Evolutionary conservation across 768 basidiomycete genomes (phyloP).

Genomic region (Mycena latifolia): DNA sequence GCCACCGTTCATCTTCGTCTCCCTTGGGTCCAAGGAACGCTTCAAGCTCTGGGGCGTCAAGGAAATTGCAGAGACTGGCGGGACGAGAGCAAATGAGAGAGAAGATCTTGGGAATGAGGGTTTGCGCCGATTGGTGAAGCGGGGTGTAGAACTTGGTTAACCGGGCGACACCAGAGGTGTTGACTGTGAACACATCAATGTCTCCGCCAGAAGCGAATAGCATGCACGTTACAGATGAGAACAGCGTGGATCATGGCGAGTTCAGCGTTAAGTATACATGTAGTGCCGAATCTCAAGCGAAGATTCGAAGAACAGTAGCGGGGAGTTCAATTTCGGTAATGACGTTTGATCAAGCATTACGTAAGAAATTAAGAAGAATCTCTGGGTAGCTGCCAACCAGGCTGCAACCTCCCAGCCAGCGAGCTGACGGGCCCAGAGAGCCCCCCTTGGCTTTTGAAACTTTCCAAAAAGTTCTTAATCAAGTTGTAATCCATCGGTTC

Average conservation of each 20-base stretch:
- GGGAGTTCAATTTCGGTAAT: not conserved
- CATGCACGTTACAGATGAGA: conserved; percentile 74
- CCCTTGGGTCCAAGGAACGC: conserved; percentile 72
- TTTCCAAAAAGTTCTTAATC: conserved; percentile 97
- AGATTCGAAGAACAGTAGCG: not conserved
- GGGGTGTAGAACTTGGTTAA: conserved; percentile 93
- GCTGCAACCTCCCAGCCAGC: conserved; percentile 85
- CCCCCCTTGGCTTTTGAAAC: conserved; percentile 93
- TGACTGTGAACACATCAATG: conserved; percentile 67
- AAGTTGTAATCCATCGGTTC: conserved; percentile 84
- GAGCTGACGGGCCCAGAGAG: conserved; percentile 93
- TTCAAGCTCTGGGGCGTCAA: conserved; percentile 92
- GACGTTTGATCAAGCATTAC: not conserved
- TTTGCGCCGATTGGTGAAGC: conserved; percentile 73
- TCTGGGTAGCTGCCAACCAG: conserved; percentile 79
- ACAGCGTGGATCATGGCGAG: conserved; percentile 84
- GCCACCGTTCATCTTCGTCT: conserved; percentile 72
- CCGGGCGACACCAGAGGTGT: conserved; percentile 90
- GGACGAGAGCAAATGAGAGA: conserved; percentile 87
- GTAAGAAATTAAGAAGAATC: conserved; percentile 49
- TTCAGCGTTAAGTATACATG: conserved; percentile 18
- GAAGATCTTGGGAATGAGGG: conserved; percentile 90
- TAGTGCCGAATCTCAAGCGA: no score
- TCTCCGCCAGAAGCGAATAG: conserved; percentile 33
- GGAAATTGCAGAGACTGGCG: conserved; percentile 91